Percentiles rank a stretch among this genome's conserved stretches.
Evolutionary conservation across 78 protist species (phyloP).

Genomic region (Dictyostelium brefeldianum): DNA sequence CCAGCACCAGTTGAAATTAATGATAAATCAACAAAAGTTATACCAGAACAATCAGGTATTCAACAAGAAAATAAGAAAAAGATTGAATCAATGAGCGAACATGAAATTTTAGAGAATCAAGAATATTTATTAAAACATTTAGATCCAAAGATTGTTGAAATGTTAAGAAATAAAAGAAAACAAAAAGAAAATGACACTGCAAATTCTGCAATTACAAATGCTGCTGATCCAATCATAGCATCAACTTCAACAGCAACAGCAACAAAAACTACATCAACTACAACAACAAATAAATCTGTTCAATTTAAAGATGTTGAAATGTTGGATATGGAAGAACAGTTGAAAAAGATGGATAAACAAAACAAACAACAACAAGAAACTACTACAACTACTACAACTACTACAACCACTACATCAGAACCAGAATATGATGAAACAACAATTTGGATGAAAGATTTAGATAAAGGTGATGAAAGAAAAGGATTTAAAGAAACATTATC

Average conservation of each 20-base stretch:
- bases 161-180: conserved; percentile 29
- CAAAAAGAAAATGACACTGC: neutral
- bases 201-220: neutral
- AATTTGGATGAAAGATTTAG: conserved; percentile 73
- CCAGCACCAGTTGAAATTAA: neutral
- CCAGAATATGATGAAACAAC: conserved; percentile 37
- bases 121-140: conserved; percentile 57
- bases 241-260: neutral
- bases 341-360: neutral
- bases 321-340: neutral
- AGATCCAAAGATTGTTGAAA: conserved; percentile 61
- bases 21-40: neutral
- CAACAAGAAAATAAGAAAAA: conserved; percentile 59
- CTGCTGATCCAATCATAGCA: neutral
- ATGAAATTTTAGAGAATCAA: conserved; percentile 66
- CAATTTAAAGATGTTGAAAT: conserved; percentile 21
- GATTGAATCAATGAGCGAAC: conserved; percentile 30
- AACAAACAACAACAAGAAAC: neutral
- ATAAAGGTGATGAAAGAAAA: neutral
- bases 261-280: neutral
- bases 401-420: neutral
- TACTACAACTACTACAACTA: neutral
- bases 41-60: neutral
- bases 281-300: neutral
- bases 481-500: neutral